These are phyloP conservation scores for Hura crepitans DNA, from an alignment of 441 rosid genomes.

Conservation along the genomic window DNA sequence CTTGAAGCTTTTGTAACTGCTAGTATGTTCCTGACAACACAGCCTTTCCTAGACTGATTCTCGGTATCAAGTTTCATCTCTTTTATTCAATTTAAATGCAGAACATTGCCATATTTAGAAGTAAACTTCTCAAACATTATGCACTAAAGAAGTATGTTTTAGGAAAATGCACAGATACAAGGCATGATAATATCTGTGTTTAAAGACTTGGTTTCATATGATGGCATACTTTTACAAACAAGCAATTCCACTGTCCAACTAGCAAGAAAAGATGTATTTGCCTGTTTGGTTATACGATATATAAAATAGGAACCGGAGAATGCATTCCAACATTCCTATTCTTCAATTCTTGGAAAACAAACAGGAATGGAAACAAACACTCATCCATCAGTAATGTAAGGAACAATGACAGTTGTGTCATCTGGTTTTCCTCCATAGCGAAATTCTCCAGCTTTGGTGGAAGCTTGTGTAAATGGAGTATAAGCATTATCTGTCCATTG, in stretches of 20 bases:
- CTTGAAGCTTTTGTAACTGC: not conserved
- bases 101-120: not conserved
- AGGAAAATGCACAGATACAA: too few species aligned
- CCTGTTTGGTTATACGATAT: too few species aligned
- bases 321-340: too few species aligned
- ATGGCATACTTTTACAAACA: too few species aligned
- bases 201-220: too few species aligned
- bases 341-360: too few species aligned
- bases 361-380: not conserved
- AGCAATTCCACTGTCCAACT: too few species aligned
- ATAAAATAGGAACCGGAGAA: too few species aligned
- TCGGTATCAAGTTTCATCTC: not conserved
- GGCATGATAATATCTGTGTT: too few species aligned
- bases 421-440: slow-evolving; percentile 37
- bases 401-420: slow-evolving; percentile 36
- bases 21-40: not conserved
- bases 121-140: too few species aligned
- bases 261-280: too few species aligned
- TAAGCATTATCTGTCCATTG: slow-evolving; percentile 27
- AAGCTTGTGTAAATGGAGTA: slow-evolving; percentile 33
- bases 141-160: too few species aligned
- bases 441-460: slow-evolving; percentile 19
- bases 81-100: not conserved
- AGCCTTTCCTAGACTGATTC: not conserved
- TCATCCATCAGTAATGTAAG: slow-evolving; percentile 11